A percentile compares a stretch with the other conserved stretches of the same genome.
phyloP scores from a whole-genome alignment of 2,329 filamentous ascomycete species.

The Verticillium nonalfalfae region DNA sequence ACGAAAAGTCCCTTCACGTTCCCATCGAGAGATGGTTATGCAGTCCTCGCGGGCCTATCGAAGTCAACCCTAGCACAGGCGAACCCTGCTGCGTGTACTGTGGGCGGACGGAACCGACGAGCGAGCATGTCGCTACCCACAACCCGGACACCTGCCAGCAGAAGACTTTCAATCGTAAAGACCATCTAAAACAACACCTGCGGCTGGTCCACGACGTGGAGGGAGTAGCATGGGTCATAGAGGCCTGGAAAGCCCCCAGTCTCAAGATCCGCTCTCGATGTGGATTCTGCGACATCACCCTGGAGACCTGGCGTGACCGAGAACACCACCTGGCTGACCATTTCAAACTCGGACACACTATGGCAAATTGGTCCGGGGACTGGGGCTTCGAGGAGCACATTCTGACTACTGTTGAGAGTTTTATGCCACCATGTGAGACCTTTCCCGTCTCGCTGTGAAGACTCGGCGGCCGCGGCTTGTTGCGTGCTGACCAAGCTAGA shows the following conservation, averaged over 20 bases:
- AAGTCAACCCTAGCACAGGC: conserved; percentile 30
- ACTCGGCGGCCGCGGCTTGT: too few relatives aligned
- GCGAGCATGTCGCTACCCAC: conserved; percentile 26
- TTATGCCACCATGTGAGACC: conserved; percentile 23
- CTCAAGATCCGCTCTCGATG: conserved; percentile 22
- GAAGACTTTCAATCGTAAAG: conserved; percentile 37
- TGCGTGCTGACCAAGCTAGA: too few relatives aligned
- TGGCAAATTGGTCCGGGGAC: conserved; percentile 32
- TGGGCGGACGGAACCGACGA: conserved; percentile 19
- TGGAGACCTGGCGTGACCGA: conserved; percentile 24
- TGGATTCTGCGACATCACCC: conserved; percentile 26
- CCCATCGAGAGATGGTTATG: conserved; percentile 42
- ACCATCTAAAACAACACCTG: conserved; percentile 35
- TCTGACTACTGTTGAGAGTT: conserved; percentile 26
- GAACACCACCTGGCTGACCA: conserved; percentile 29
- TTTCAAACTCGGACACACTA: conserved; percentile 27
- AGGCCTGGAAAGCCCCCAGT: conserved; percentile 25
- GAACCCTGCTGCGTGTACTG: conserved; percentile 34
- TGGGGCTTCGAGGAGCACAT: conserved; percentile 29
- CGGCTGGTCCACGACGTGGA: conserved; percentile 32
- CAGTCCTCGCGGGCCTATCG: conserved; percentile 23
- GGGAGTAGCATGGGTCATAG: conserved; percentile 35
- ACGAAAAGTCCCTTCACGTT: conserved; percentile 40
- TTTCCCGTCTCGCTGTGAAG: too few relatives aligned
- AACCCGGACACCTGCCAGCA: conserved; percentile 40